A percentile compares a stretch with the other conserved stretches of the same genome.
Conservation (phyloP, 805 yeast species). For the Torulaspora microellipsoides region DNA sequence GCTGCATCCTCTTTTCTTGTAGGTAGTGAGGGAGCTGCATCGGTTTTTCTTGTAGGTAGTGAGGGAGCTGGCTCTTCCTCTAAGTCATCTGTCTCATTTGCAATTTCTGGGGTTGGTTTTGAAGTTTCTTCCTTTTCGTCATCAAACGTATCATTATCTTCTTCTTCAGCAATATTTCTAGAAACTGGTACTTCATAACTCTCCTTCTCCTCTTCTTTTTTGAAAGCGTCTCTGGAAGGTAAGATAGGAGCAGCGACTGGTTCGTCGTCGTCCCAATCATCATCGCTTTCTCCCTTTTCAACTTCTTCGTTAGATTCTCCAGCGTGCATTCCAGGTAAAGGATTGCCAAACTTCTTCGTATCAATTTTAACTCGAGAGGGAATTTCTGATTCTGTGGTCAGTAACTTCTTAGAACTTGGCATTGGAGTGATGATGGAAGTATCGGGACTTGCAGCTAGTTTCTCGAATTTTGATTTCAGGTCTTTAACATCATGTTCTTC, state of each 20-base stretch:
- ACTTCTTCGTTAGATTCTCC: conserved; percentile 24
- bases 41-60: conserved; percentile 23
- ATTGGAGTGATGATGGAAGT: conserved; percentile 31
- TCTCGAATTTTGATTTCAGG: conserved; percentile 38
- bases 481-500: conserved; percentile 31
- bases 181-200: conserved; percentile 14
- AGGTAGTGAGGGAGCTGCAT: conserved; percentile 22
- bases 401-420: conserved; percentile 15
- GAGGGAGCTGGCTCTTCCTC: conserved; percentile 26
- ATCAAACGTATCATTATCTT: conserved; percentile 14
- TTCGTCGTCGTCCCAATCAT: conserved; percentile 27
- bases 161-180: conserved; percentile 18
- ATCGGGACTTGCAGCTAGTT: conserved; percentile 21
- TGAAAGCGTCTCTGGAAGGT: conserved; percentile 13
- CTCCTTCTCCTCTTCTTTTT: conserved; percentile 10
- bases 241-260: conserved; percentile 19
- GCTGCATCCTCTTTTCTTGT: conserved; percentile 23
- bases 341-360: conserved; percentile 28
- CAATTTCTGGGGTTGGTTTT: conserved; percentile 19
- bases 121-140: conserved; percentile 28
- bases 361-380: conserved; percentile 14
- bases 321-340: conserved; percentile 33
- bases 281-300: conserved; percentile 20
- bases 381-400: conserved; percentile 16
- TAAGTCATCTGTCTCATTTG: conserved; percentile 11